A percentile compares a stretch with the other conserved stretches of the same genome.
Evolutionary conservation across 2,329 filamentous ascomycete genomes (phyloP).

Genomic region (Metarhizium album): DNA sequence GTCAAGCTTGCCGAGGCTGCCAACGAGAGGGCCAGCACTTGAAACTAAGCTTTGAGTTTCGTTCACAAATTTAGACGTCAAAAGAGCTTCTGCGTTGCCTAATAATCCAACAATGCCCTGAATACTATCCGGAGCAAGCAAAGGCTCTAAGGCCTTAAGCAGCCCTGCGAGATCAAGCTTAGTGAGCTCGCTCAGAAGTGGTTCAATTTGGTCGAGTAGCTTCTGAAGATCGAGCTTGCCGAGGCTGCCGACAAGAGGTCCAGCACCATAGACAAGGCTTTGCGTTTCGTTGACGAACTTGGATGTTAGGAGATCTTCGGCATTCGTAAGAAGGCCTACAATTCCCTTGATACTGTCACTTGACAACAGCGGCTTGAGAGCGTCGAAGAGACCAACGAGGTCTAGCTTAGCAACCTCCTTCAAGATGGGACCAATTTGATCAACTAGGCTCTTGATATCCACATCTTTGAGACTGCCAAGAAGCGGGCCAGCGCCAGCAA

Average conservation of each 20-base stretch:
- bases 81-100: too few relatives aligned
- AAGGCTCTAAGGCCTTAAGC: constrained; percentile 16
- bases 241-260: constrained; percentile 22
- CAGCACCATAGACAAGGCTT: constrained; percentile 15
- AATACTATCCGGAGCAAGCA: constrained; percentile 20
- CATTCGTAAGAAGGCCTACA: constrained; percentile 19
- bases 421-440: constrained; percentile 18
- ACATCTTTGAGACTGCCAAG: constrained; percentile 23
- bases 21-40: not conserved
- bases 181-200: constrained; percentile 18
- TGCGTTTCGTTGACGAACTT: constrained; percentile 22
- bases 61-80: too few relatives aligned
- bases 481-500: constrained; percentile 18
- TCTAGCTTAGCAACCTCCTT: constrained; percentile 8
- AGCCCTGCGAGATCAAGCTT: constrained; percentile 22
- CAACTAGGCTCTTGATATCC: constrained; percentile 11
- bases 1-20: constrained; percentile 17
- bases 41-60: too few relatives aligned
- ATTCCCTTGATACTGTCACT: constrained; percentile 15
- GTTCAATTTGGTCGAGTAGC: constrained; percentile 20
- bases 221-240: constrained; percentile 23
- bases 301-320: constrained; percentile 18
- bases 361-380: constrained; percentile 10
- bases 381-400: constrained; percentile 1
- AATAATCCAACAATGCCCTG: constrained; percentile 9